These are phyloP conservation scores for Diutina ranongensis DNA, from an alignment of 1,139 yeast species.

Conservation along the genomic window DNA sequence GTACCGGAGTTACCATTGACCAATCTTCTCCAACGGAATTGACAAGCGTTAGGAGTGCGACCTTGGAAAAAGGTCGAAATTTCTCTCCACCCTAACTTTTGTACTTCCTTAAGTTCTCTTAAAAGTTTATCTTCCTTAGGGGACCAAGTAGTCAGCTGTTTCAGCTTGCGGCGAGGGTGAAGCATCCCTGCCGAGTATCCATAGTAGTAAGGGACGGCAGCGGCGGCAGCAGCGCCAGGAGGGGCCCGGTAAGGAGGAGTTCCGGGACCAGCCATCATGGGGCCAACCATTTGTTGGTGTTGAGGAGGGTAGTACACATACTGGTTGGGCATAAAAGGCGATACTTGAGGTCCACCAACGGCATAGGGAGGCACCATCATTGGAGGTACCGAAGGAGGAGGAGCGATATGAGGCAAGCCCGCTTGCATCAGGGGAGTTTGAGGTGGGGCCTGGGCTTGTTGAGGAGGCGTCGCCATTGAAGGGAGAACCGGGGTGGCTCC, in stretches of 20 bases:
- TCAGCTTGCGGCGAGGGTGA: slow-evolving; percentile 14
- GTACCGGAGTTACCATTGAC: slow-evolving; percentile 7
- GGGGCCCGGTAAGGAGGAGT: slow-evolving; percentile 1
- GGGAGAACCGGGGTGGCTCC: slow-evolving; percentile 2
- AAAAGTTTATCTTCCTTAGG: slow-evolving; percentile 28
- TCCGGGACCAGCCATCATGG: not conserved
- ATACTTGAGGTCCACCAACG: not conserved
- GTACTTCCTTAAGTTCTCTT: slow-evolving; percentile 25
- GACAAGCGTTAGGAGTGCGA: slow-evolving; percentile 5
- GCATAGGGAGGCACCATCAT: slow-evolving; percentile 1
- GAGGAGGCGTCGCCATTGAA: not conserved
- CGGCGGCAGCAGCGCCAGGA: not conserved
- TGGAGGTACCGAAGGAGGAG: not conserved
- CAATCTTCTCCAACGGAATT: slow-evolving; percentile 5
- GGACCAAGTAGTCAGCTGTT: slow-evolving; percentile 29
- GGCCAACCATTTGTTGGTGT: not conserved
- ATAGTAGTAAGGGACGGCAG: slow-evolving; percentile 2
- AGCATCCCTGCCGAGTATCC: slow-evolving; percentile 6
- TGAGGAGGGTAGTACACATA: slow-evolving; percentile 6
- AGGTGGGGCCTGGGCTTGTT: not conserved
- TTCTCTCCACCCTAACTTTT: slow-evolving; percentile 5
- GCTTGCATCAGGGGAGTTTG: not conserved
- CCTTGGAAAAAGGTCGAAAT: slow-evolving; percentile 5
- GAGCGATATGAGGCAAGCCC: slow-evolving; percentile 2
- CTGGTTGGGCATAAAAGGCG: slow-evolving; percentile 1